phyloP scores from a whole-genome alignment of 176 grass and related monocot genomes.

The Microstegium vimineum region DNA sequence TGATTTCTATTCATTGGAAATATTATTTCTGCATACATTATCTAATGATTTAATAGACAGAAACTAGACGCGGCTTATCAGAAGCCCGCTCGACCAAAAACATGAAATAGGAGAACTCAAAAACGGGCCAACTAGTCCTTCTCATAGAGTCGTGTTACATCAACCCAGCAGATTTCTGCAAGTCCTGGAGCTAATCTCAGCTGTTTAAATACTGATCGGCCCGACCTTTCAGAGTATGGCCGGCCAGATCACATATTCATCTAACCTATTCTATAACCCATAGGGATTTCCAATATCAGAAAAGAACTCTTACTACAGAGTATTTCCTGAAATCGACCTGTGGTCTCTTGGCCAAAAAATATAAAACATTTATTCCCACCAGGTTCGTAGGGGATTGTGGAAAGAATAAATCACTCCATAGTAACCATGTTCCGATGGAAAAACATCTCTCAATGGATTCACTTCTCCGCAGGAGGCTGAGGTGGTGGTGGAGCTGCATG shows the following conservation, averaged over 20 bases:
- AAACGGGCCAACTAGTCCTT: background rate
- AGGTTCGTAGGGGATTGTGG: background rate
- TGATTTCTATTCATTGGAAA: background rate
- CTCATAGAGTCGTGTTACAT: background rate
- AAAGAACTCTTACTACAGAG: background rate
- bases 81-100: background rate
- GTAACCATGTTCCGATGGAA: background rate
- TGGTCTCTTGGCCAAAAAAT: background rate
- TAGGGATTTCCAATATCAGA: background rate
- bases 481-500: background rate
- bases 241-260: background rate
- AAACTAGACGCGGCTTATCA: no score
- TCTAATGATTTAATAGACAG: no score
- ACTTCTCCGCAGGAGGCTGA: constrained; percentile 6
- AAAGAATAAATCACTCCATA: background rate
- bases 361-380: background rate
- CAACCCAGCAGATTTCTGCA: background rate
- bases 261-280: background rate
- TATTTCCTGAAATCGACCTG: background rate
- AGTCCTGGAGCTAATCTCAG: background rate
- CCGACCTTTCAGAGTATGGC: background rate
- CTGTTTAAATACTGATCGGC: background rate
- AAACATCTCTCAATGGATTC: background rate
- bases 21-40: no score
- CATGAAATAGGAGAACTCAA: background rate